Percentiles rank a stretch among this genome's conserved stretches.
Conservation (phyloP, 257 asterid species). For the Ilex aquifolium region DNA sequence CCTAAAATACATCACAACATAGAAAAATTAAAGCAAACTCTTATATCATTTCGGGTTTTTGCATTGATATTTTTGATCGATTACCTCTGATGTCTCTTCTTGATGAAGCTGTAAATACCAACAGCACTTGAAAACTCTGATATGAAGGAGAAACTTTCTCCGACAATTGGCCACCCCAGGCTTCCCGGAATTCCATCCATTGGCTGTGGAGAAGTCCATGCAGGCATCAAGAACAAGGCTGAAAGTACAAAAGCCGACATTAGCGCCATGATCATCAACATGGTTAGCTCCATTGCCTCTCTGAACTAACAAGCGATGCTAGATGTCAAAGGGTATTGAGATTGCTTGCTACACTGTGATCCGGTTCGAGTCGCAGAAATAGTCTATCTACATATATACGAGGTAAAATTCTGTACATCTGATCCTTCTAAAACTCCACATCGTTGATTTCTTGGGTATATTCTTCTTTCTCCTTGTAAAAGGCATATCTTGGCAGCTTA, state of each 20-base stretch:
- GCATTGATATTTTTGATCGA: too few relatives aligned
- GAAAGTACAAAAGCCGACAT: not conserved
- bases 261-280: conserved; percentile 6
- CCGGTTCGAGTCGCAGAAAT: too few relatives aligned
- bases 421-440: too few relatives aligned
- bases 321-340: too few relatives aligned
- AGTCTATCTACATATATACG: too few relatives aligned
- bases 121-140: conserved; percentile 62
- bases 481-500: too few relatives aligned
- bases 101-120: conserved; percentile 70
- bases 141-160: conserved; percentile 68
- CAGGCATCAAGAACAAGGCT: conserved; percentile 26
- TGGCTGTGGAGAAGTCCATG: conserved; percentile 42
- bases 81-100: conserved; percentile 57
- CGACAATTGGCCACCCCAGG: conserved; percentile 82
- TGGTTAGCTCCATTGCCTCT: conserved; percentile 12
- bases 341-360: too few relatives aligned
- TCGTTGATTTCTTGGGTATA: too few relatives aligned
- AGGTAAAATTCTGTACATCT: too few relatives aligned
- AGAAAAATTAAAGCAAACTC: not conserved
- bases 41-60: not conserved
- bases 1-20: conserved; percentile 20
- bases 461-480: too few relatives aligned
- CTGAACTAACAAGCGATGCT: too few relatives aligned
- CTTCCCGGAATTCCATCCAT: conserved; percentile 72